These are phyloP conservation scores for Takakia lepidozioides DNA, from an alignment of 225 moss, liverwort and hornwort genomes.

Conservation along the genomic window DNA sequence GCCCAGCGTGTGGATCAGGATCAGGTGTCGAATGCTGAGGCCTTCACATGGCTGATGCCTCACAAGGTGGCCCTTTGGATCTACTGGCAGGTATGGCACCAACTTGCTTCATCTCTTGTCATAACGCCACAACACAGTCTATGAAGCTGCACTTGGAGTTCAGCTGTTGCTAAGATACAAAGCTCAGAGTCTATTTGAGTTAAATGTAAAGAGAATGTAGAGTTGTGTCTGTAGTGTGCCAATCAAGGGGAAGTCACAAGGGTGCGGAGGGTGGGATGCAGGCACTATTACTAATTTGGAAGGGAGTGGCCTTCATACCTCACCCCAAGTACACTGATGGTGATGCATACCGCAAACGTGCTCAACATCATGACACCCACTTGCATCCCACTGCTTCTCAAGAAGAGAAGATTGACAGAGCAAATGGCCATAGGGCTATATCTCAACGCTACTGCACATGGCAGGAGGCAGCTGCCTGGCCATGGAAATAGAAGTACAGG, in stretches of 20 bases:
- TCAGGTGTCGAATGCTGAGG: constrained; percentile 33
- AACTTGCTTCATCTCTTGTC: background rate
- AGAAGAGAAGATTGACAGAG: constrained; percentile 6
- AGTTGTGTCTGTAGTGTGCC: background rate
- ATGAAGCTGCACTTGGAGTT: too few relatives aligned
- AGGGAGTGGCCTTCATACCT: constrained; percentile 64
- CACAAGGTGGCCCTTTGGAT: constrained; percentile 90
- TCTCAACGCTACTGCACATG: constrained; percentile 58
- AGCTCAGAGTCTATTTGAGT: too few relatives aligned
- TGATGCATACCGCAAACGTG: constrained; percentile 48
- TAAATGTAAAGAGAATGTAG: too few relatives aligned
- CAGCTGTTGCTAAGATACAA: too few relatives aligned
- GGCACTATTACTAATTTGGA: constrained; percentile 69
- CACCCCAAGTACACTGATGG: constrained; percentile 80
- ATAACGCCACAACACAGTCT: too few relatives aligned
- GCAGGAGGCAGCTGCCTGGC: constrained; percentile 61
- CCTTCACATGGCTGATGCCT: constrained; percentile 86
- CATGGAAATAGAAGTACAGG: too few relatives aligned
- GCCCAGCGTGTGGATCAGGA: constrained; percentile 46
- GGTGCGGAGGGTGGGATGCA: constrained; percentile 23
- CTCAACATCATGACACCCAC: constrained; percentile 38
- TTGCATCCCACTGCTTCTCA: constrained; percentile 17
- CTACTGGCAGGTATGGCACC: constrained; percentile 68
- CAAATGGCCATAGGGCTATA: constrained; percentile 3
- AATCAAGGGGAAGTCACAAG: too few relatives aligned